Conservation (phyloP, 441 rosid species). For the Mallotus repandus region DNA sequence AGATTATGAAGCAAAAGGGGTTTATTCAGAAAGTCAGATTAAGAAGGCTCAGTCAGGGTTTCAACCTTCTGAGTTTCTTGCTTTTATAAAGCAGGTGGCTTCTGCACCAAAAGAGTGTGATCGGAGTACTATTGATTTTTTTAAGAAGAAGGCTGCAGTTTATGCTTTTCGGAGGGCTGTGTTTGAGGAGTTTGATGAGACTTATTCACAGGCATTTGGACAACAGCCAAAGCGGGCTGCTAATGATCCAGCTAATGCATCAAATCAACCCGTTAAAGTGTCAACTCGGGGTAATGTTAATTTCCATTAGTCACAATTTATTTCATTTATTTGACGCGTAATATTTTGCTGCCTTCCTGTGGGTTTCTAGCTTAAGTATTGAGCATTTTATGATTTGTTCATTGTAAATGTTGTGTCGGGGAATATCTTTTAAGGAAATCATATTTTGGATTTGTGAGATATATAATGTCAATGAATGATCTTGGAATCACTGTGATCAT, state of each 20-base stretch:
- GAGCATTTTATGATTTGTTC: not conserved
- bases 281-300: constrained; percentile 57
- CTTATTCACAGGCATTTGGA: constrained; percentile 92
- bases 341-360: not conserved
- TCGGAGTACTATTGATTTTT: constrained; percentile 39
- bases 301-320: constrained; percentile 15
- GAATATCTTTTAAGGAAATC: no score
- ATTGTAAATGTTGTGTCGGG: not conserved
- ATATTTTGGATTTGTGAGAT: no score
- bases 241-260: constrained; percentile 25
- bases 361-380: not conserved
- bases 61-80: constrained; percentile 49
- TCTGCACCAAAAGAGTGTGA: constrained; percentile 47
- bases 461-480: not conserved
- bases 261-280: constrained; percentile 43
- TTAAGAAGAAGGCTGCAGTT: constrained; percentile 61
- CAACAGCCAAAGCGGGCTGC: constrained; percentile 44
- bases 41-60: constrained; percentile 64
- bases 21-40: constrained; percentile 75
- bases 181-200: constrained; percentile 95
- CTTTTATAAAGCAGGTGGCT: constrained; percentile 68
- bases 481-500: no score
- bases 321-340: constrained; percentile 14
- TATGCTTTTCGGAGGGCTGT: constrained; percentile 69
- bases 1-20: constrained; percentile 67